A percentile compares a stretch with the other conserved stretches of the same genome.
Conservation (phyloP, 1,139 yeast species). For the Candida neerlandica region DNA sequence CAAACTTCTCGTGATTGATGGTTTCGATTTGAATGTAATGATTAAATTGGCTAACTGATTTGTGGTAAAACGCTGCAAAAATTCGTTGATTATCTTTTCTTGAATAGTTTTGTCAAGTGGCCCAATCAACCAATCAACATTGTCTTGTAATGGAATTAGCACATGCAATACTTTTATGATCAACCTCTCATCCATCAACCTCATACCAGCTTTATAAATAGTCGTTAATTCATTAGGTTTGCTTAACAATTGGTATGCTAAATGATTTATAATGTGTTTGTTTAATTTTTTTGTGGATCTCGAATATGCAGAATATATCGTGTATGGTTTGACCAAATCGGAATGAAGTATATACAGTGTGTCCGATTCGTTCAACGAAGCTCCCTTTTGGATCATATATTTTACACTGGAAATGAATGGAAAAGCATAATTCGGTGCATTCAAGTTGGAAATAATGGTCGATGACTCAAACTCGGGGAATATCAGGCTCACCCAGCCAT, state of each 20-base stretch:
- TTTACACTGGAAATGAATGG: conserved; percentile 7
- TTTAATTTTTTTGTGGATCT: conserved; percentile 4
- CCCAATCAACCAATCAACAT: background rate
- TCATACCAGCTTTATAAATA: conserved; percentile 3
- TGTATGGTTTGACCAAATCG: conserved; percentile 4
- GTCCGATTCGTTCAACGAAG: conserved; percentile 8
- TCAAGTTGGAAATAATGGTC: conserved; percentile 1
- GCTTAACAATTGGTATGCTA: conserved; percentile 1
- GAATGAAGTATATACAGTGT: conserved; percentile 8
- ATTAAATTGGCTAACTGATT: background rate
- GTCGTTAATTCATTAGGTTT: conserved; percentile 6
- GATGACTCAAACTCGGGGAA: conserved; percentile 10
- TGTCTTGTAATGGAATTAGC: background rate
- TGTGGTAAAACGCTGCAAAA: background rate
- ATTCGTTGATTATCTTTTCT: background rate
- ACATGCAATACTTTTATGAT: conserved; percentile 1
- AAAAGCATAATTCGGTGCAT: background rate
- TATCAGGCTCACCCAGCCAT: conserved; percentile 14
- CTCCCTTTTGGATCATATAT: background rate
- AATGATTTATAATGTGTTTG: conserved; percentile 6
- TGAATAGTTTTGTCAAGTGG: background rate
- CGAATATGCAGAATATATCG: conserved; percentile 8
- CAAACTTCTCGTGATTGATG: conserved; percentile 1
- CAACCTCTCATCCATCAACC: background rate
- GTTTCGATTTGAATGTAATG: background rate